phyloP scores from a whole-genome alignment of 345 rosid species.

The Eutrema yunnanense region DNA sequence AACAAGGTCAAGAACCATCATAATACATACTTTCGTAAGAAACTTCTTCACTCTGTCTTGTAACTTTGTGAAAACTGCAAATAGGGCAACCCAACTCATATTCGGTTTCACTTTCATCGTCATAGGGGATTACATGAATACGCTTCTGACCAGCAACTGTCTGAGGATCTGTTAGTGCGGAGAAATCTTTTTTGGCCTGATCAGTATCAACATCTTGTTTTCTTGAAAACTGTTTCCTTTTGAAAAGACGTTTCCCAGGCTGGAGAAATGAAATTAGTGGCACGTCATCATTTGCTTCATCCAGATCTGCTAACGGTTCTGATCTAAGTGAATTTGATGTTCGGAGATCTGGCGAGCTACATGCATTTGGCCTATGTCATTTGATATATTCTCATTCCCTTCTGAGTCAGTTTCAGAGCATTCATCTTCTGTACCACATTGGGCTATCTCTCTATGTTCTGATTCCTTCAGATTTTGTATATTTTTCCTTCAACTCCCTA shows the following conservation, averaged over 20 bases:
- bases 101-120: slow-evolving; percentile 67
- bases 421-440: slow-evolving; percentile 38
- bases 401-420: slow-evolving; percentile 93
- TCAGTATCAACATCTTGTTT: no score
- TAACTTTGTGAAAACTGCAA: slow-evolving; percentile 21
- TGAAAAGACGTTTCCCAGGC: background rate
- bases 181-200: no score
- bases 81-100: slow-evolving; percentile 33
- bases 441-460: slow-evolving; percentile 29
- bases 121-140: slow-evolving; percentile 64
- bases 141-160: slow-evolving; percentile 60
- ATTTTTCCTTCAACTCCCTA: slow-evolving; percentile 63
- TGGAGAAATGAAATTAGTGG: no score
- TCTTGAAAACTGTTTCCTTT: no score
- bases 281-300: background rate
- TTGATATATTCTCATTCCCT: slow-evolving; percentile 43
- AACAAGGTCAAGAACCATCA: slow-evolving; percentile 33
- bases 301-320: slow-evolving; percentile 30
- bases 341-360: slow-evolving; percentile 32
- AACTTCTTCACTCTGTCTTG: slow-evolving; percentile 36
- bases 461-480: slow-evolving; percentile 56
- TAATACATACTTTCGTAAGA: slow-evolving; percentile 49
- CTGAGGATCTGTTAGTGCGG: slow-evolving; percentile 28
- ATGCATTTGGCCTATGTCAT: slow-evolving; percentile 30
- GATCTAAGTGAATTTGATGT: slow-evolving; percentile 36